Evolutionary conservation across 208 protist genomes (phyloP), one percentile per base, ranked within the genome.

Genomic region (Trypanosoma caninum): DNA sequence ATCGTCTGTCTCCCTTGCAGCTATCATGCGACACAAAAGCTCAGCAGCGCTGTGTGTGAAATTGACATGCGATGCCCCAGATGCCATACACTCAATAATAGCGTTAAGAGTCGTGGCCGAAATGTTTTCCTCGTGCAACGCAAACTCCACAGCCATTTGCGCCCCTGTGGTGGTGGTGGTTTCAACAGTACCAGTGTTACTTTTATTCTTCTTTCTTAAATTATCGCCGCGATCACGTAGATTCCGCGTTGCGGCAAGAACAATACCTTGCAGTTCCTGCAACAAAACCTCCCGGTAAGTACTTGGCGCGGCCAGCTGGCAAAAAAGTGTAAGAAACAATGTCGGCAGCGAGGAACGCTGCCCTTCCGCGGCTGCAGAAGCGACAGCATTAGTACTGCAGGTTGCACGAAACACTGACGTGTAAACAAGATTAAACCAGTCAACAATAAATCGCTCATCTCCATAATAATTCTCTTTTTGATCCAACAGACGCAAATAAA

Each of bases 41-140:
- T 83, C 74, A 2, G 81, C 70, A 8, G 82, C 87, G 27, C 56
- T 37, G 22, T 37, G 22, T n/a, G 78, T 83, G 20, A 89, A 53
- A 41, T 57, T 44, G 41, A 72, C 76, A 56, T 76, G 76, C 16
- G 74, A 81, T 65, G 82, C 78, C 59, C 82, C 87, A 20, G 65
- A 56, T 20, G 83, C 78, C 76, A 94, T 82, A 41, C 72, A 64
- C 68, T 94, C 87, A 35, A 94, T 73, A 28, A 94, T 40, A 42
- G 69, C 58, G 67, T 69, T 87, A 28, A 91, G 74, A 11, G 80
- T 80, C 10, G 87, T 94, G 14, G 82, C 68, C 27, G 62, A 71
- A 20, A 69, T 48, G n/a, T 40, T 22, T 59, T 72, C 64, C 16
- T 58, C 33, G 18, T 60, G 54, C 64, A 80, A 59, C 3, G 74